Conservation (phyloP, 2,329 filamentous ascomycete genomes). For the Raffaelea albimanens region DNA sequence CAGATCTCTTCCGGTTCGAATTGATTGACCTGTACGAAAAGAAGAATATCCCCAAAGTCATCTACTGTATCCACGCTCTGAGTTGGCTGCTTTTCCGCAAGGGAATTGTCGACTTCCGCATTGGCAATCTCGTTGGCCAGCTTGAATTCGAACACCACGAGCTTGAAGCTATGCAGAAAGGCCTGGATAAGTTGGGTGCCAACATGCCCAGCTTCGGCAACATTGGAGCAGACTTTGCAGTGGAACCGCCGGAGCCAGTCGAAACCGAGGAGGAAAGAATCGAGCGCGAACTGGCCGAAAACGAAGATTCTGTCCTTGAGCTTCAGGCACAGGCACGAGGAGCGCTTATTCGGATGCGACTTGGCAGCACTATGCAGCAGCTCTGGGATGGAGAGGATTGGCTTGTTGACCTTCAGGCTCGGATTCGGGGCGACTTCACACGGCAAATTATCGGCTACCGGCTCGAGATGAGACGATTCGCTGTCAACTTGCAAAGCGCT, state of each 20-base stretch:
- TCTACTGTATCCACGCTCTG: slow-evolving; percentile 94
- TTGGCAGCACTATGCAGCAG: slow-evolving; percentile 76
- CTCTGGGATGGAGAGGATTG: slow-evolving; percentile 79
- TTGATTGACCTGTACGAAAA: slow-evolving; percentile 97
- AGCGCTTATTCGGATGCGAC: slow-evolving; percentile 63
- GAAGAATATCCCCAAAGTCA: slow-evolving; percentile 98
- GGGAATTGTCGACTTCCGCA: slow-evolving; percentile 89
- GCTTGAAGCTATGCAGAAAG: slow-evolving; percentile 92
- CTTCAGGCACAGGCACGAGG: slow-evolving; percentile 82
- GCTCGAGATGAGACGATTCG: slow-evolving; percentile 73
- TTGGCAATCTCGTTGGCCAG: slow-evolving; percentile 92
- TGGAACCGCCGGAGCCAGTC: slow-evolving; percentile 67
- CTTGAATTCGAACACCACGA: slow-evolving; percentile 97
- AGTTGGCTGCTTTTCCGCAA: slow-evolving; percentile 97
- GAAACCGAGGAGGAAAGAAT: slow-evolving; percentile 89
- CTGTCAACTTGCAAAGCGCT: slow-evolving; percentile 68
- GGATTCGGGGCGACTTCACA: slow-evolving; percentile 79
- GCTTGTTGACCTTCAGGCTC: slow-evolving; percentile 74
- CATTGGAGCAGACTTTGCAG: slow-evolving; percentile 91
- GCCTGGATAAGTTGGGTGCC: slow-evolving; percentile 86
- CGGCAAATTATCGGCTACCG: slow-evolving; percentile 76
- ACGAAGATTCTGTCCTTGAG: slow-evolving; percentile 62
- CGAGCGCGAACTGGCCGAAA: slow-evolving; percentile 69
- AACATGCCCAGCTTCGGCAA: slow-evolving; percentile 97
- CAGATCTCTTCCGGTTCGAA: slow-evolving; percentile 94